These are phyloP conservation scores for Aspergillus sp. DNA, from an alignment of 2,329 filamentous ascomycete genomes.

Conservation along the genomic window DNA sequence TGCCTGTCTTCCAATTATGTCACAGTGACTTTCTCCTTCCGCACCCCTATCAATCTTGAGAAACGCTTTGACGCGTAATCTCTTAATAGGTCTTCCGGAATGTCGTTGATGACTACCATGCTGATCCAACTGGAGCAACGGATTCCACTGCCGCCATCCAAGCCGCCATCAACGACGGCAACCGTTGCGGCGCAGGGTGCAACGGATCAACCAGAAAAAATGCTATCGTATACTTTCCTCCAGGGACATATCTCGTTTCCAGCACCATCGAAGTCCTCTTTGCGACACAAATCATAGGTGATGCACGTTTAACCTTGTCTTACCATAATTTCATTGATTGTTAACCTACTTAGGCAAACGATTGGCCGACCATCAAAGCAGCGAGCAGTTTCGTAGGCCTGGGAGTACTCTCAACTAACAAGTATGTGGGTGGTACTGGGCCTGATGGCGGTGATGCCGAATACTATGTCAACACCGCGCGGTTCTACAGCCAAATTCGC, in stretches of 20 bases:
- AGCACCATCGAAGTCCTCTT: conserved; percentile 17
- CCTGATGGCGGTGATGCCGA: conserved; percentile 40
- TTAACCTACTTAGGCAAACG: neutral
- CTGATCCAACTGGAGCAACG: conserved; percentile 9
- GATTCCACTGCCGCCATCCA: conserved; percentile 37
- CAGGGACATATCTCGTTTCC: conserved; percentile 19
- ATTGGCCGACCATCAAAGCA: conserved; percentile 41
- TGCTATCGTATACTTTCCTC: conserved; percentile 48
- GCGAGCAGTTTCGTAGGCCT: conserved; percentile 69
- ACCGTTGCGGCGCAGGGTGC: conserved; percentile 17
- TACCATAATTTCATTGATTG: neutral
- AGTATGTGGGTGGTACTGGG: conserved; percentile 53
- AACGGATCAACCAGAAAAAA: conserved; percentile 20
- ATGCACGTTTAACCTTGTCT: neutral
- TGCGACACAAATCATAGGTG: conserved; percentile 19
- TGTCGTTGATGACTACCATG: conserved; percentile 12
- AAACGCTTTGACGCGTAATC: neutral
- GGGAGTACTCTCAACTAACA: conserved; percentile 77
- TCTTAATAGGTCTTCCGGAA: conserved; percentile 12
- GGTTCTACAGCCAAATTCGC: conserved; percentile 55
- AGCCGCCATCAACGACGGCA: conserved; percentile 34
- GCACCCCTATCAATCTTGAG: neutral
- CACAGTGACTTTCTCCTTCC: neutral
- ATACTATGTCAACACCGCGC: conserved; percentile 65
- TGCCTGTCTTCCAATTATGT: neutral